Evolutionary conservation across 768 basidiomycete genomes (phyloP).

Genomic region (Podaxis sp.): DNA sequence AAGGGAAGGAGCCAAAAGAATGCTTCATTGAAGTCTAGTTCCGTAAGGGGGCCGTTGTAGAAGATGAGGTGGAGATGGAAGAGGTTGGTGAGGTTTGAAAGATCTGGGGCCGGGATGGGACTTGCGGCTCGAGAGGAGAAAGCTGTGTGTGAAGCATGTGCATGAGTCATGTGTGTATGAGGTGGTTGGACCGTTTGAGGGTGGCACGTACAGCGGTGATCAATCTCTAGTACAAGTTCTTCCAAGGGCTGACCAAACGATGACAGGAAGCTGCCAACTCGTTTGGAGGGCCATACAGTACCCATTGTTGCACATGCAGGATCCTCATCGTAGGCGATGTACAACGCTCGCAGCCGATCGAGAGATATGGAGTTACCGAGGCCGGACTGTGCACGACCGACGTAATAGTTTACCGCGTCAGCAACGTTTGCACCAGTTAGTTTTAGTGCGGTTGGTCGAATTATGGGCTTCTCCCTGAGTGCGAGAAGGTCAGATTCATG

Average conservation of each 20-base stretch:
- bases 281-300: neutral
- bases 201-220: constrained; percentile 3
- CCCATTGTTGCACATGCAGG: neutral
- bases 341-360: neutral
- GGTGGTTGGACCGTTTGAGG: neutral
- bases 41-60: constrained; percentile 1
- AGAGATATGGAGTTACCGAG: neutral
- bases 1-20: neutral
- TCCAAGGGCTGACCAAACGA: neutral
- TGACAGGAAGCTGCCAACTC: neutral
- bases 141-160: neutral
- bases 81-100: neutral
- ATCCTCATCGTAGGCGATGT: constrained; percentile 9
- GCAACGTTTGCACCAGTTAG: neutral
- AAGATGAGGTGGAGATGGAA: neutral
- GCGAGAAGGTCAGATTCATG: neutral
- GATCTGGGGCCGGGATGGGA: neutral
- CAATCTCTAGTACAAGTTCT: constrained; percentile 7
- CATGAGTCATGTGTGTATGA: neutral
- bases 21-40: neutral
- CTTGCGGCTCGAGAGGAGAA: neutral
- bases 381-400: neutral
- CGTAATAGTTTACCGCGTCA: neutral
- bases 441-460: constrained; percentile 1
- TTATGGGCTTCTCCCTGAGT: neutral